Percentiles rank a stretch among this genome's conserved stretches.
phyloP scores from a whole-genome alignment of 306 rosid genomes.

The Hippophae rhamnoides region DNA sequence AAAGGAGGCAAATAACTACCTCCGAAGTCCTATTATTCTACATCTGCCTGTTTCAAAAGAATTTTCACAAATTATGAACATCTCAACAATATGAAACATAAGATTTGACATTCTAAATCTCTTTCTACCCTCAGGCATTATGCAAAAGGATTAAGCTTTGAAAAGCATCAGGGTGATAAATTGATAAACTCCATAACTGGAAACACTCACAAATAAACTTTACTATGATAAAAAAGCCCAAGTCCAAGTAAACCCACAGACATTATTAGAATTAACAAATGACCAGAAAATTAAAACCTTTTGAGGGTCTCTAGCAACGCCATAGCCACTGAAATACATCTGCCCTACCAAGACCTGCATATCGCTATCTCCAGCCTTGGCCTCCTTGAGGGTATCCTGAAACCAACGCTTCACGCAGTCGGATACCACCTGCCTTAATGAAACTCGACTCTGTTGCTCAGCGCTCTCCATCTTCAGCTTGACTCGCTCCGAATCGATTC shows the following conservation, averaged over 20 bases:
- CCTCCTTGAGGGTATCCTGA: slow-evolving; percentile 72
- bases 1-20: neutral
- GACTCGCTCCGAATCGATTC: slow-evolving; percentile 22
- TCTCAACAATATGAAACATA: neutral
- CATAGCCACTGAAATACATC: slow-evolving; percentile 73
- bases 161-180: neutral
- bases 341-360: slow-evolving; percentile 75
- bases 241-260: neutral
- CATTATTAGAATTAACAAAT: neutral
- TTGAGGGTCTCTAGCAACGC: slow-evolving; percentile 46
- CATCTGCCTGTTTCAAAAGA: neutral
- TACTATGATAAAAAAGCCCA: neutral
- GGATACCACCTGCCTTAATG: slow-evolving; percentile 57
- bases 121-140: no score
- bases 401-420: slow-evolving; percentile 79
- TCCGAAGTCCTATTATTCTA: neutral
- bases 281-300: slow-evolving; percentile 30
- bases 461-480: slow-evolving; percentile 28
- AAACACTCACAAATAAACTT: neutral
- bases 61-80: neutral
- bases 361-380: slow-evolving; percentile 49
- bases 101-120: slow-evolving; percentile 1
- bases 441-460: slow-evolving; percentile 31
- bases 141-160: neutral
- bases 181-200: neutral